These are phyloP conservation scores for Pyrenophora graminea DNA, from an alignment of 2,329 filamentous ascomycete genomes.

Conservation along the genomic window DNA sequence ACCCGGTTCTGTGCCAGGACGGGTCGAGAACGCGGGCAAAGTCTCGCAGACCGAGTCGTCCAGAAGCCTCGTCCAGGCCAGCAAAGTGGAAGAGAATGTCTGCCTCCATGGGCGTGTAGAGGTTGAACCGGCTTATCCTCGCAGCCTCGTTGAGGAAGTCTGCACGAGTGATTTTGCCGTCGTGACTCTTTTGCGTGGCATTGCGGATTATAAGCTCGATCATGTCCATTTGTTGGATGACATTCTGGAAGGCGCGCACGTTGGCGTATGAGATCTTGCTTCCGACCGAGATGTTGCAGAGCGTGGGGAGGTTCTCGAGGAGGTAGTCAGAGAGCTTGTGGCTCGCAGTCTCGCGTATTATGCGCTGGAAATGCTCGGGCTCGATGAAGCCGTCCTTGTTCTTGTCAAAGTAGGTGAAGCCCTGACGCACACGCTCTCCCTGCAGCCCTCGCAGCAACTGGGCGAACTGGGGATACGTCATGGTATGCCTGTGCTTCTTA, in stretches of 20 bases:
- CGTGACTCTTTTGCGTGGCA: conserved; percentile 78
- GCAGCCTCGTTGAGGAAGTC: conserved; percentile 96
- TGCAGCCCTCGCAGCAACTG: conserved; percentile 97
- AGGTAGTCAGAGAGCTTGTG: conserved; percentile 98
- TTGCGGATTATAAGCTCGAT: conserved; percentile 91
- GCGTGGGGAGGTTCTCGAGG: conserved; percentile 83
- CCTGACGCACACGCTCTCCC: conserved; percentile 93
- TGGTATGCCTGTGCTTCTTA: conserved; percentile 82
- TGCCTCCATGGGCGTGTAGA: conserved; percentile 98
- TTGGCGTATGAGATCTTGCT: conserved; percentile 98
- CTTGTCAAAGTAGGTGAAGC: conserved; percentile 89
- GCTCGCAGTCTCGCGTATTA: conserved; percentile 87
- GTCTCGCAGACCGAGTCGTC: conserved; percentile 77
- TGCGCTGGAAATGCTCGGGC: conserved; percentile 93
- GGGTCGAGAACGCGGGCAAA: conserved; percentile 96
- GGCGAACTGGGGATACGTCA: conserved; percentile 95
- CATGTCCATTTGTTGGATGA: conserved; percentile 96
- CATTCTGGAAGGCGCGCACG: conserved; percentile 95
- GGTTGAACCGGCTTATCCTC: conserved; percentile 86
- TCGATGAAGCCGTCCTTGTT: conserved; percentile 94
- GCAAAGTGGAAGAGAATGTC: conserved; percentile 99
- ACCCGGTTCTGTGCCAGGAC: conserved; percentile 76
- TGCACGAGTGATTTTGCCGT: conserved; percentile 90
- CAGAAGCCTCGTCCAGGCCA: conserved; percentile 85
- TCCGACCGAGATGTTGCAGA: conserved; percentile 91